Evolutionary conservation across 768 basidiomycete species (phyloP).

Genomic region (Hydnomerulius pinastri): DNA sequence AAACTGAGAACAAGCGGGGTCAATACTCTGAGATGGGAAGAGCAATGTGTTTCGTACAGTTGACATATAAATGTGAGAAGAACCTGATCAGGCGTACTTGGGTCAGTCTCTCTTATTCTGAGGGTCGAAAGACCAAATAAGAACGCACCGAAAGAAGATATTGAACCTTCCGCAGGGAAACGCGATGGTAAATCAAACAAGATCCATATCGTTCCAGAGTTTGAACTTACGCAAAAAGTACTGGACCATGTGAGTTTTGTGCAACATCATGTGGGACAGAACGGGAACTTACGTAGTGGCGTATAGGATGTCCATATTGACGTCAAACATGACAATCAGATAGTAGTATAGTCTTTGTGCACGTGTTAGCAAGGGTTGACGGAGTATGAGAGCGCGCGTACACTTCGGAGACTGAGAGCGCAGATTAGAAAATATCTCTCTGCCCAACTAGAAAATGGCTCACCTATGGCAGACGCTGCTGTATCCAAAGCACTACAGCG

Average conservation of each 20-base stretch:
- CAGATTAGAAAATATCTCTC: conserved; percentile 4
- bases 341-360: conserved; percentile 30
- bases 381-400: conserved; percentile 9
- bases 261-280: not conserved
- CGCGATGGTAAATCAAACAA: conserved; percentile 1
- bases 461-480: conserved; percentile 25
- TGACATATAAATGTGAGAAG: conserved; percentile 27
- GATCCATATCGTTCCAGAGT: not conserved
- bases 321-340: conserved; percentile 26
- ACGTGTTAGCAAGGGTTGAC: conserved; percentile 6
- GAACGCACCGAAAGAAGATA: conserved; percentile 25
- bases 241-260: conserved; percentile 14
- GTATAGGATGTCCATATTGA: conserved; percentile 21
- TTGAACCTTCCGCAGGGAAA: conserved; percentile 19
- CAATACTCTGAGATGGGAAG: not conserved
- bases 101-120: not conserved
- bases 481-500: conserved; percentile 24
- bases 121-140: not conserved
- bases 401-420: conserved; percentile 27
- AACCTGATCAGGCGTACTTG: conserved; percentile 13
- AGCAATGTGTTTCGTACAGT: conserved; percentile 17
- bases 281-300: conserved; percentile 26
- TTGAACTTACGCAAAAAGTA: conserved; percentile 32
- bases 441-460: not conserved
- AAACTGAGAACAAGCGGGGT: conserved; percentile 17